A percentile compares a stretch with the other conserved stretches of the same genome.
Conservation (phyloP, 768 basidiomycete species). For the Suillus brevipes region DNA sequence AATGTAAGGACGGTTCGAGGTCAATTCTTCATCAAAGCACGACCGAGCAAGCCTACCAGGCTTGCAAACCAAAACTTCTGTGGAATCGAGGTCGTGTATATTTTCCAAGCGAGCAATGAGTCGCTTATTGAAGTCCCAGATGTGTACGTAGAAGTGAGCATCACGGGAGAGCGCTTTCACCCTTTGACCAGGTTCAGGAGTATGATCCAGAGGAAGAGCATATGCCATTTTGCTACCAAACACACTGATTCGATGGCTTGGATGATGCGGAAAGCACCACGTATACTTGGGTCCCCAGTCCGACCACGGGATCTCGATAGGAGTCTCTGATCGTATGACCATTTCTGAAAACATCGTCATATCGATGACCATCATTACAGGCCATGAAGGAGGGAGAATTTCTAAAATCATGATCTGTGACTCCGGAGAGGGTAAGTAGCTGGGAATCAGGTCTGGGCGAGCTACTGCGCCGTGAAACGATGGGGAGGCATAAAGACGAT, state of each 20-base stretch:
- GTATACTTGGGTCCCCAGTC: conserved; percentile 3
- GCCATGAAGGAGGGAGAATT: not conserved
- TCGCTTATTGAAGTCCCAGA: conserved; percentile 5
- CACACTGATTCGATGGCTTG: conserved; percentile 1
- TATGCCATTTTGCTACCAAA: conserved; percentile 4
- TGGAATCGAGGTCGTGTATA: too few relatives aligned
- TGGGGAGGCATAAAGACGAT: not conserved
- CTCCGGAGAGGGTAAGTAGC: not conserved
- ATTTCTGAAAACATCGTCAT: not conserved
- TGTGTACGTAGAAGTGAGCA: not conserved
- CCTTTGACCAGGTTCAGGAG: not conserved
- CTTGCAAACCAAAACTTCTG: not conserved
- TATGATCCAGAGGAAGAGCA: not conserved
- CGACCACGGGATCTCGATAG: not conserved
- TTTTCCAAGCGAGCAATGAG: not conserved
- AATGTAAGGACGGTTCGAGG: not conserved
- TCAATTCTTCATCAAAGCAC: not conserved
- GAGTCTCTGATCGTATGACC: not conserved
- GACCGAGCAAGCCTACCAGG: not conserved
- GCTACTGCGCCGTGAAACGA: not conserved
- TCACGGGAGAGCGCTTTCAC: not conserved
- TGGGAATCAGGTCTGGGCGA: not conserved
- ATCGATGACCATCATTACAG: not conserved
- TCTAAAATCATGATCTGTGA: not conserved
- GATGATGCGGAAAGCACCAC: conserved; percentile 1